Percentiles rank a stretch among this genome's conserved stretches.
Evolutionary conservation across 2,329 filamentous ascomycete genomes (phyloP).

Genomic region (Kalaharituber pfeilii): DNA sequence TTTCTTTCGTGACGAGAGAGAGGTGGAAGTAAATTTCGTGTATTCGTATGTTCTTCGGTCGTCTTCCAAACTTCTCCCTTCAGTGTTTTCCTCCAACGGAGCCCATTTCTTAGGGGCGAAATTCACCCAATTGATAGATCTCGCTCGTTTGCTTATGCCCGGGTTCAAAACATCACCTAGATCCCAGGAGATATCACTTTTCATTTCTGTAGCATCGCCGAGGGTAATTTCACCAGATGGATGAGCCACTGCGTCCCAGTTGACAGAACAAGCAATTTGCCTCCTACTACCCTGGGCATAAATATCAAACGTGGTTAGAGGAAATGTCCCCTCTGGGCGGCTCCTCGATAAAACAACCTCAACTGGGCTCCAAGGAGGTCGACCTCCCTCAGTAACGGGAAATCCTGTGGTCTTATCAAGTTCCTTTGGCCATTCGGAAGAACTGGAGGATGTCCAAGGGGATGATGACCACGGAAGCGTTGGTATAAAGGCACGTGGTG

Average conservation of each 20-base stretch:
- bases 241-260: conserved; percentile 10
- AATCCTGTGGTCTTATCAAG: neutral
- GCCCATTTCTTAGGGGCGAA: neutral
- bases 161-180: neutral
- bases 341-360: neutral
- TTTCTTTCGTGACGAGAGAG: neutral
- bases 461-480: neutral
- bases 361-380: neutral
- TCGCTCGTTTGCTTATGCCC: neutral
- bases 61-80: neutral
- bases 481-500: no score
- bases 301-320: conserved; percentile 10
- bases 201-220: neutral
- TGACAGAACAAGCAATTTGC: conserved; percentile 5
- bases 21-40: neutral
- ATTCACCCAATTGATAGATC: neutral
- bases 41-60: neutral
- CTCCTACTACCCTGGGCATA: conserved; percentile 8
- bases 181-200: neutral
- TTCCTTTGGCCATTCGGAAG: neutral
- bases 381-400: neutral
- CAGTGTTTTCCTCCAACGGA: neutral
- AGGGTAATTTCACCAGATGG: conserved; percentile 2
- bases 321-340: conserved; percentile 2
- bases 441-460: neutral